These are phyloP conservation scores for Plantago ovata DNA, from an alignment of 257 asterid species.

Conservation along the genomic window DNA sequence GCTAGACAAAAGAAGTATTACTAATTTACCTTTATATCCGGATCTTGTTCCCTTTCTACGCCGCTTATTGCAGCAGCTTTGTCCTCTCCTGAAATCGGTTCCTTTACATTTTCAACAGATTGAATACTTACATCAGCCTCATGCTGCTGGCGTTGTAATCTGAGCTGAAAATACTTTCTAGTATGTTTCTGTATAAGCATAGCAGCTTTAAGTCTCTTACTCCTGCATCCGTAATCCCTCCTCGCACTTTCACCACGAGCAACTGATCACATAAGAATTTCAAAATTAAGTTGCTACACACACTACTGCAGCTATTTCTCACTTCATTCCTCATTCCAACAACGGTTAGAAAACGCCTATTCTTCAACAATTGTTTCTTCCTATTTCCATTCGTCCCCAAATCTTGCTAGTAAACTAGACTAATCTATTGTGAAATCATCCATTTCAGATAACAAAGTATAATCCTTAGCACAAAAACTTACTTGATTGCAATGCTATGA, in stretches of 20 bases:
- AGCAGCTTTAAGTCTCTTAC: slow-evolving; percentile 27
- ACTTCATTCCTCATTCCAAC: neutral
- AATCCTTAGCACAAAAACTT: slow-evolving; percentile 10
- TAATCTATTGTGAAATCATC: no score
- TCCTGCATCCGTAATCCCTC: slow-evolving; percentile 21
- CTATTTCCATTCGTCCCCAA: no score
- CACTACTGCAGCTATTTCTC: neutral
- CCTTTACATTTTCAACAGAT: slow-evolving; percentile 27
- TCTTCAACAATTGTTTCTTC: no score
- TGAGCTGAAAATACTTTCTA: slow-evolving; percentile 20
- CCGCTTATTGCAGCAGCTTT: slow-evolving; percentile 23
- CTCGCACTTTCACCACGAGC: slow-evolving; percentile 65
- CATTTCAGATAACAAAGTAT: no score
- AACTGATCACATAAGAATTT: slow-evolving; percentile 33
- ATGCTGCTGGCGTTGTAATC: slow-evolving; percentile 21
- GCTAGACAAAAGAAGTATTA: neutral
- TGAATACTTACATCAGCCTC: slow-evolving; percentile 28
- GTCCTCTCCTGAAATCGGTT: slow-evolving; percentile 7
- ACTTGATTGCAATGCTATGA: slow-evolving; percentile 60
- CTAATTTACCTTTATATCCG: neutral
- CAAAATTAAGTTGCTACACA: slow-evolving; percentile 7
- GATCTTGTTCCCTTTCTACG: slow-evolving; percentile 1
- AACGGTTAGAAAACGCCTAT: neutral
- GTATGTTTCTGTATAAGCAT: slow-evolving; percentile 42
- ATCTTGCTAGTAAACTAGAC: neutral